Base-by-base conservation (phyloP, 176 grass and related monocot species). In the Triticum monococcum region DNA sequence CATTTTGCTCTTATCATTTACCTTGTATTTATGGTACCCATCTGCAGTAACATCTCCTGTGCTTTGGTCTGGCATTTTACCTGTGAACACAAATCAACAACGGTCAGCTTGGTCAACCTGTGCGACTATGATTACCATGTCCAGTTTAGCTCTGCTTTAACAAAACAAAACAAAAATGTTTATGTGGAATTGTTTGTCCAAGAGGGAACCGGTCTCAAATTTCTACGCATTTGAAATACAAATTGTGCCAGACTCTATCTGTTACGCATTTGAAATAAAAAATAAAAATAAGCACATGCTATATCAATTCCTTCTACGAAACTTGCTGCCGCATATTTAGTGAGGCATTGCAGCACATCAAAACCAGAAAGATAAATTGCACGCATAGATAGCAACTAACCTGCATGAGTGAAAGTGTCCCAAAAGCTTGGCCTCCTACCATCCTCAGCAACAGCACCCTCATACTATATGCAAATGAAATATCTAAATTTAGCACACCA, bases 1-100 rank as follows among this genome's bases (percentile, higher is more conserved):
- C 7, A 52, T 76, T 76, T 76, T 76, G 24, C 45, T 20, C 68
- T 8, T 43, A 20, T 22, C n/a, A 0, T 60, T 22, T 87, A 89
- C 92, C 92, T 87, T 89, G 41, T 94, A 94, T 64, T 89, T 91
- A 75, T 91, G 89, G 83, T 94, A 94, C 30, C 89, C 92, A 61
- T 94, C 86, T 16, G 86, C 3, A n/a, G 83, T 83, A 18, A 91
- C 75, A 22, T 86, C 86, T 50, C 83, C 83, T 7, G 68, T 89
- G 63, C 86, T 89, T 20, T 87, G 86, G 48, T 94, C 89, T 22
- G 18, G 13, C 92, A 89, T 89, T 72, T 33, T 43, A 8, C 89
- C 92, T 91, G 75, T 60, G 14, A 64, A 54, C 1, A 52, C 31
- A 85, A 17, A 64, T 7, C 18, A 45, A 64, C 77, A 82, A 32